Conservation (phyloP, 2,329 filamentous ascomycete species). For the Didymella arachidicola region DNA sequence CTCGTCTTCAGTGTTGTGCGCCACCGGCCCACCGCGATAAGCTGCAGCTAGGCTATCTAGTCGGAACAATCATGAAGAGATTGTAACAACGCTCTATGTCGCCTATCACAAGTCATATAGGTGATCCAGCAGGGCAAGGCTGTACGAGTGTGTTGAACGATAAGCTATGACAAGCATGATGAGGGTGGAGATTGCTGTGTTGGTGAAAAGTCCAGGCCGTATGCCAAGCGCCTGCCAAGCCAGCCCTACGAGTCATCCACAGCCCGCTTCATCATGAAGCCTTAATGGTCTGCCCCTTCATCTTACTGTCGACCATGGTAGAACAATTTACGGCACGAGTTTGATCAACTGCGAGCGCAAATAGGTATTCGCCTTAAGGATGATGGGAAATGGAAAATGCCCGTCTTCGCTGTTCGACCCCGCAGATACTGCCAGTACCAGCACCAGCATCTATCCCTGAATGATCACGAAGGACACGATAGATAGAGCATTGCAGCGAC, state of each 20-base stretch:
- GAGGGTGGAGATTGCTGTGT: constrained; percentile 16
- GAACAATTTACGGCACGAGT: neutral
- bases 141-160: neutral
- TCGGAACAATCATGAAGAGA: neutral
- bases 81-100: neutral
- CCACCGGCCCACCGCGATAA: too few relatives aligned
- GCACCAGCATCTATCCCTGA: too few relatives aligned
- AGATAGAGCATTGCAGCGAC: neutral
- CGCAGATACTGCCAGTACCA: neutral
- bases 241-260: constrained; percentile 5
- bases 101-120: neutral
- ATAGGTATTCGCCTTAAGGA: neutral
- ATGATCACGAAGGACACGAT: neutral
- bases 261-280: neutral
- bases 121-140: neutral
- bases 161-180: constrained; percentile 9
- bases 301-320: constrained; percentile 1
- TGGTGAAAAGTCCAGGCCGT: constrained; percentile 2
- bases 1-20: neutral
- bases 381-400: neutral
- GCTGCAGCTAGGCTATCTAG: neutral
- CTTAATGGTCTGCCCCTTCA: constrained; percentile 12
- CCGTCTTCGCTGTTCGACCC: neutral
- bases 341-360: neutral
- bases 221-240: constrained; percentile 5